Evolutionary conservation across 106 monocot genomes (phyloP).

Genomic region (Dendrobium huoshanense): DNA sequence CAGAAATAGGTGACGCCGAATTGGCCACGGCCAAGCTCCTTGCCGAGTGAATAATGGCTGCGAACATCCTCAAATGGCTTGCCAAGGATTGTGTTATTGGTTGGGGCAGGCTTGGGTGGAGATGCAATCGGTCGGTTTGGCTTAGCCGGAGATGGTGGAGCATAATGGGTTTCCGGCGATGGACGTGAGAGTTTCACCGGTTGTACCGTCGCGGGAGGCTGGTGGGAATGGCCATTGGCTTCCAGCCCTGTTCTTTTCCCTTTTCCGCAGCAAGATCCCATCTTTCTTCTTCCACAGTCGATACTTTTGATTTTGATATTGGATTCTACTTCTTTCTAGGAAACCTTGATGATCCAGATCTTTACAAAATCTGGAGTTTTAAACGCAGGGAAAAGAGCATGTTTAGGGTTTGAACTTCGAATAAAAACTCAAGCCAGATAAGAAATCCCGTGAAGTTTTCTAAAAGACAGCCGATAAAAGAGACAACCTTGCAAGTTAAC

Average conservation of each 20-base stretch:
- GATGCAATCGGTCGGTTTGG: neutral
- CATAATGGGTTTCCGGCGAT: slow-evolving; percentile 7
- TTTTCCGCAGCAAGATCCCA: slow-evolving; percentile 22
- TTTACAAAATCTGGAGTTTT: neutral
- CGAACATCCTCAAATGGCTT: slow-evolving; percentile 29
- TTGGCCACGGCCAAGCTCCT: slow-evolving; percentile 38
- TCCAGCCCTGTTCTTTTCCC: neutral
- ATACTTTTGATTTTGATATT: neutral
- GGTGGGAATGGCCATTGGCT: slow-evolving; percentile 16
- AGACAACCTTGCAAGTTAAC: no score
- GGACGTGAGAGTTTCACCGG: slow-evolving; percentile 5
- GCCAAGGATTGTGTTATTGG: slow-evolving; percentile 18
- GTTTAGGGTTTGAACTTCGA: neutral
- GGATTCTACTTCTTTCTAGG: neutral
- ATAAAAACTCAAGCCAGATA: neutral
- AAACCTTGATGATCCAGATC: neutral
- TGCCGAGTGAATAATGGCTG: slow-evolving; percentile 24
- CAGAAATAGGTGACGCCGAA: slow-evolving; percentile 36
- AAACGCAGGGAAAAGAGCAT: neutral
- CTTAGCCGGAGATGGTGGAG: slow-evolving; percentile 6
- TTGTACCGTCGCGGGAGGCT: neutral
- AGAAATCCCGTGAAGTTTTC: no score
- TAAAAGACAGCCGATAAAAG: no score
- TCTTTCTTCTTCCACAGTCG: neutral
- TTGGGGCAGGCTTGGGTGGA: neutral